Evolutionary conservation across 2,329 filamentous ascomycete species (phyloP).

Genomic region (Colletotrichum higginsianum): DNA sequence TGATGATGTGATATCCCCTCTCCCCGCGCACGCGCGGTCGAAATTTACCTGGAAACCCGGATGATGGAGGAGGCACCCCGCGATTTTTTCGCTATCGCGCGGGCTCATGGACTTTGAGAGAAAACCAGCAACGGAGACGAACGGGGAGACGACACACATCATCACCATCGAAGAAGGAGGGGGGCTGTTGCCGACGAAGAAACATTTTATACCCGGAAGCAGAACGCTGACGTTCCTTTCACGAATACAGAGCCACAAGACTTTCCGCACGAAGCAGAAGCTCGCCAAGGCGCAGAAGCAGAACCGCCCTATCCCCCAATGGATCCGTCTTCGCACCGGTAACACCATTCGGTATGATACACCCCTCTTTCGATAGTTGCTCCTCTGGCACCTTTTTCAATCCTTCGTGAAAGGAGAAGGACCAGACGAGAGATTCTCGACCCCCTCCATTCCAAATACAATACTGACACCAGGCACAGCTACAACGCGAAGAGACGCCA

Average conservation of each 20-base stretch:
- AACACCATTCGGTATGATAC: slow-evolving; percentile 97
- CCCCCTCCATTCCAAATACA: not conserved
- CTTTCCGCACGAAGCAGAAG: slow-evolving; percentile 99
- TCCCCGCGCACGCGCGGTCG: not conserved
- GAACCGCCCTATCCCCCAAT: slow-evolving; percentile 99
- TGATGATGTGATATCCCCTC: slow-evolving; percentile 14
- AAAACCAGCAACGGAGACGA: not conserved
- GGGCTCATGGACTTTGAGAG: not conserved
- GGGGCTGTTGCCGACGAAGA: not conserved
- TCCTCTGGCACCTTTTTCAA: not conserved
- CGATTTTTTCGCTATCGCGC: slow-evolving; percentile 4
- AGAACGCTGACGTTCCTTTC: slow-evolving; percentile 28
- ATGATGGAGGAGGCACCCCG: not conserved
- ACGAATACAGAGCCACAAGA: slow-evolving; percentile 90
- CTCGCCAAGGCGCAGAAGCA: slow-evolving; percentile 99
- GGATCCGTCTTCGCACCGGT: slow-evolving; percentile 97
- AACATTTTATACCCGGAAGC: slow-evolving; percentile 3
- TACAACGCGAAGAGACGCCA: slow-evolving; percentile 99
- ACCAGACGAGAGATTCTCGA: not conserved
- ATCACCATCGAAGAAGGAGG: slow-evolving; percentile 9
- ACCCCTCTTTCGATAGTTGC: not conserved
- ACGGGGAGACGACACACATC: slow-evolving; percentile 38
- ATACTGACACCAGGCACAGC: slow-evolving; percentile 65
- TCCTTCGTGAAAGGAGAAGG: not conserved
- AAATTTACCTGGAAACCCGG: slow-evolving; percentile 8